Base-by-base conservation (phyloP, 2,329 filamentous ascomycete species). In the Curvularia lunata region DNA sequence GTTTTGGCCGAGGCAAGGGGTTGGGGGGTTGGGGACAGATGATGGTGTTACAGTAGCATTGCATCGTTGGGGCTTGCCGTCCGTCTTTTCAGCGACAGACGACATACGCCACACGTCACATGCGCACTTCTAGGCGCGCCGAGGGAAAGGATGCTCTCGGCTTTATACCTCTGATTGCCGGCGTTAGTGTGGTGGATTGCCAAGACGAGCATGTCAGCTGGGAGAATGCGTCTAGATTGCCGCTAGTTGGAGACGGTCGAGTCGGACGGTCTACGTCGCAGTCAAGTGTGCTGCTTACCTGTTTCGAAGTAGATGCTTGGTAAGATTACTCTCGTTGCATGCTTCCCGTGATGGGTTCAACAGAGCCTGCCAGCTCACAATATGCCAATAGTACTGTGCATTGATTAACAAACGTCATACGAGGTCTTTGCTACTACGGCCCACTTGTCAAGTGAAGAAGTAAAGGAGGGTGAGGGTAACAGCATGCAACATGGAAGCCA, bases 21-120 rank as follows among this genome's bases (percentile, higher is more conserved):
- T 4, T 8, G 4, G 8, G 8, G 25, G 8, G 8, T 4, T 4
- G 25, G 25, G 25, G 25, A 27, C 6, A 37, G 16, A 37, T n/a
- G 32, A 34, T 34, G 34, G 34, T 37, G 34, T 49, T 37, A 37
- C 47, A 27, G 34, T 49, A 40, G 30, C 34, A 40, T 49, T 34
- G 47, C 47, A 49, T 27, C 12, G 47, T 49, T 25, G 30, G 28
- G 10, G 28, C 8, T 12, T 12, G 6, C 38, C 19, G 38, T 19
- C 38, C 19, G 38, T 19, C 38, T 23, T 23, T 41, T 10, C 9
- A 4, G 19, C 38, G 38, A n/a, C 38, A 10, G 19, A 41, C 19
- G 38, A 41, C 38, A 21, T 13, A 41, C 38, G 38, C 38, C 38
- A 41, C 38, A 41, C 19, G 38, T 41, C 18, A 41, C 38, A 41